Base-by-base conservation (phyloP, 331 rosid species). In the Rosa hybrid region DNA sequence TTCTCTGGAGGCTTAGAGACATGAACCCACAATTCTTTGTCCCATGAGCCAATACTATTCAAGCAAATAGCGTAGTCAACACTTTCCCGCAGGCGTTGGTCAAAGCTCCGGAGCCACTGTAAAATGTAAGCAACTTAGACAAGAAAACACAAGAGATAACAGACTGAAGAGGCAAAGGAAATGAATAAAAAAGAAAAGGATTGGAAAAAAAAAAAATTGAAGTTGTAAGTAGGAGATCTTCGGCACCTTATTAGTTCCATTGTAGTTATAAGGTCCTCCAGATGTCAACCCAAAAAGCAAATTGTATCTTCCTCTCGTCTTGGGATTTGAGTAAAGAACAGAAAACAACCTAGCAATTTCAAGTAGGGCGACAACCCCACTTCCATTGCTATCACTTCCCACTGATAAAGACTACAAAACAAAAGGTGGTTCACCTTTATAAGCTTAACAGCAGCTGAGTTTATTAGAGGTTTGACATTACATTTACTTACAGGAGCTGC, bases 1-100 rank as follows among this genome's bases (percentile, higher is more conserved):
- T 93, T 96, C 84, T 96, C 98, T 49, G 99, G 94, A 74, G 99
- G 98, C 88, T 96, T 96, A 78, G 99, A 96, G 69, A 96, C 99
- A 82, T 96, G 99, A 84, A 96, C 81, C 98, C 94, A 96, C 73
- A 93, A 87, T 21, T 92, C 96, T 44, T 93, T 88, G 78, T 96
- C 97, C 99, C 99, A 96, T 56, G 97, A 92, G 79, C 98, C 97
- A 77, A 96, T 86, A 81, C 95, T 93, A 82, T 93, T 92, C 82
- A 96, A 90, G 91, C 99, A 93, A 79, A 96, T 92, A 72, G 98
- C 95, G 73, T 89, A 92, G 85, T 96, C 99, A 86, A 96, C 90
- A 85, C 95, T 90, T 88, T 96, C 99, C 64, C 95, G 97, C 76
- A 93, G 74, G 20, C 99, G 98, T 86, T 93, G 97, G 83, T 96